phyloP scores from a whole-genome alignment of 805 yeast species.

The Pichia membranifaciens region DNA sequence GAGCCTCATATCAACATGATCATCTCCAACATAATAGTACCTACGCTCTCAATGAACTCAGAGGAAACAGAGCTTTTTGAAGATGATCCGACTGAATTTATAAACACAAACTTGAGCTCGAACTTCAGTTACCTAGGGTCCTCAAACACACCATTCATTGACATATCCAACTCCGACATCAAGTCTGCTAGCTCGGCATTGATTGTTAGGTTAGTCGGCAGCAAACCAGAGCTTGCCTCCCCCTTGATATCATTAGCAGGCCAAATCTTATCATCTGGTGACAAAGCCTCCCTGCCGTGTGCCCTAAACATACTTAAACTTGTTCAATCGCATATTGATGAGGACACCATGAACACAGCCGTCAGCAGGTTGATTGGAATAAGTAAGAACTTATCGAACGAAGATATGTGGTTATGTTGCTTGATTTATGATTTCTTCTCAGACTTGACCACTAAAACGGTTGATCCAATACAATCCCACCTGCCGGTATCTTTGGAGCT shows the following conservation, averaged over 20 bases:
- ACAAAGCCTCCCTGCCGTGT: conserved; percentile 6
- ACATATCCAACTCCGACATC: conserved; percentile 7
- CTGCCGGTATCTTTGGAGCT: neutral
- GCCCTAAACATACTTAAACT: conserved; percentile 10
- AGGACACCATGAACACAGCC: neutral
- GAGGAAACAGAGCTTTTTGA: conserved; percentile 70
- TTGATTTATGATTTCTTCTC: conserved; percentile 13
- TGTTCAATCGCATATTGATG: conserved; percentile 6
- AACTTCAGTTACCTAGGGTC: neutral
- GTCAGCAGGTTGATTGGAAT: neutral
- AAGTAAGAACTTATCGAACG: neutral
- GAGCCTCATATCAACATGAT: conserved; percentile 61
- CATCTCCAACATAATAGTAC: conserved; percentile 67
- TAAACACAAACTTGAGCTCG: conserved; percentile 46
- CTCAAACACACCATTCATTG: neutral
- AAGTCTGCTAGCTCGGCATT: conserved; percentile 10
- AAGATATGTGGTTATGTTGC: conserved; percentile 13
- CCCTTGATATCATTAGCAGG: conserved; percentile 10
- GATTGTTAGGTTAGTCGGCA: conserved; percentile 6
- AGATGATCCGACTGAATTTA: conserved; percentile 83
- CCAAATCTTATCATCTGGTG: conserved; percentile 4
- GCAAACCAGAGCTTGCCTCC: conserved; percentile 2
- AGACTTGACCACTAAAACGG: neutral
- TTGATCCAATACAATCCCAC: neutral
- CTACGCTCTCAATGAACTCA: conserved; percentile 65